These are phyloP conservation scores for Xylariaceae sp. DNA, from an alignment of 2,329 filamentous ascomycete species.

Conservation along the genomic window DNA sequence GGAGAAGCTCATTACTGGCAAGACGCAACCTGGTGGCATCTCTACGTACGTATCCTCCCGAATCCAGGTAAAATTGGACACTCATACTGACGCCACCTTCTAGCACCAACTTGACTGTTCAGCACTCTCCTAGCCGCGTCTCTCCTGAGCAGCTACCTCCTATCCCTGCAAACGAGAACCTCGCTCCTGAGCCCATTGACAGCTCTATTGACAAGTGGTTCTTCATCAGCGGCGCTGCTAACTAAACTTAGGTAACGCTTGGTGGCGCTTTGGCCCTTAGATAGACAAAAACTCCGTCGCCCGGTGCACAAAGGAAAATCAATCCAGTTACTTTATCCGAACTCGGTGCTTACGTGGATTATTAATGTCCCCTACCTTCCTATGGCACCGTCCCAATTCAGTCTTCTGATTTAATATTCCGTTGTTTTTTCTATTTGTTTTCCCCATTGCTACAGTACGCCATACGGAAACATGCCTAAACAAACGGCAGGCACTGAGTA, in stretches of 20 bases:
- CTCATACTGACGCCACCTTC: conserved; percentile 14
- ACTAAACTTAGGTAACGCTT: conserved; percentile 57
- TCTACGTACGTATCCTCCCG: conserved; percentile 60
- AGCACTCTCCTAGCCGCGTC: conserved; percentile 67
- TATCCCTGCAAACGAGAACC: conserved; percentile 74
- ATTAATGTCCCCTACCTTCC: too few relatives aligned
- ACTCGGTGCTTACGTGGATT: too few relatives aligned
- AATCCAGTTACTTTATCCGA: too few relatives aligned
- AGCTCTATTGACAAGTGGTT: conserved; percentile 99
- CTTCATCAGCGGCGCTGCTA: conserved; percentile 97
- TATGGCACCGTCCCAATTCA: too few relatives aligned
- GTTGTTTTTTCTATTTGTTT: too few relatives aligned
- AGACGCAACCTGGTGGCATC: conserved; percentile 71
- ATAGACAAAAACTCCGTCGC: conserved; percentile 26
- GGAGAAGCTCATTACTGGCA: conserved; percentile 92
- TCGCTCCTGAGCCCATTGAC: conserved; percentile 83
- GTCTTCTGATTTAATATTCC: too few relatives aligned
- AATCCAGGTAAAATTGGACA: conserved; percentile 3
- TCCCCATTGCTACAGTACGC: too few relatives aligned
- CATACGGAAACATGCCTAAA: too few relatives aligned
- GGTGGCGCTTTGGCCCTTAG: conserved; percentile 21
- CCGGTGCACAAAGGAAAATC: too few relatives aligned
- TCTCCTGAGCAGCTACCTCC: conserved; percentile 64
- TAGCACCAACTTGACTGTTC: conserved; percentile 75
- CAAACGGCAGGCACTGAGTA: too few relatives aligned